A percentile compares a stretch with the other conserved stretches of the same genome.
Conservation (phyloP, 345 rosid species). For the Lepidium didymum region DNA sequence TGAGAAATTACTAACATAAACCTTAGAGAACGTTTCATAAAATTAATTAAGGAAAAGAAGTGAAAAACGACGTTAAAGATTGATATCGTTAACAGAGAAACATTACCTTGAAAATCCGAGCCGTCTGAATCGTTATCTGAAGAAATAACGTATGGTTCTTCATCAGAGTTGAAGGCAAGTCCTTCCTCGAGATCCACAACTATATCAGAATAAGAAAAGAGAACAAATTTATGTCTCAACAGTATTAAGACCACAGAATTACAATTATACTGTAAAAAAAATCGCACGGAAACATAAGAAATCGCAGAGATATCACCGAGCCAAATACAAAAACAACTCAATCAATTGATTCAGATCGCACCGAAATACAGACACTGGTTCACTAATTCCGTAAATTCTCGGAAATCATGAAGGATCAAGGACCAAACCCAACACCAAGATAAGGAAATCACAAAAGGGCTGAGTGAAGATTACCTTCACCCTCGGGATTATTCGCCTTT, state of each 20-base stretch:
- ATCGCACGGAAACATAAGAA: background rate
- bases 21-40: background rate
- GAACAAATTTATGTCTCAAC: no score
- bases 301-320: background rate
- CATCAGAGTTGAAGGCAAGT: background rate
- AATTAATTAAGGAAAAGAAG: background rate
- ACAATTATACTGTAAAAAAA: background rate
- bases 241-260: no score
- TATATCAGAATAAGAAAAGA: background rate
- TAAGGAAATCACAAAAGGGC: background rate
- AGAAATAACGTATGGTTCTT: background rate
- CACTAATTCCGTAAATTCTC: background rate
- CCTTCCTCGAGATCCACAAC: background rate
- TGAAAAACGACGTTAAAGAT: background rate
- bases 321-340: background rate
- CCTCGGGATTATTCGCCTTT: background rate
- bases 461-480: conserved; percentile 15
- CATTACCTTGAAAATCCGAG: conserved; percentile 12
- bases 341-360: background rate
- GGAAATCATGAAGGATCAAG: background rate
- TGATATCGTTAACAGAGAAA: background rate
- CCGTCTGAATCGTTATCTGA: background rate
- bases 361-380: background rate
- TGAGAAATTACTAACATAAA: background rate
- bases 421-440: background rate